Conservation (phyloP, 306 rosid species). For the Ceratonia siliqua region DNA sequence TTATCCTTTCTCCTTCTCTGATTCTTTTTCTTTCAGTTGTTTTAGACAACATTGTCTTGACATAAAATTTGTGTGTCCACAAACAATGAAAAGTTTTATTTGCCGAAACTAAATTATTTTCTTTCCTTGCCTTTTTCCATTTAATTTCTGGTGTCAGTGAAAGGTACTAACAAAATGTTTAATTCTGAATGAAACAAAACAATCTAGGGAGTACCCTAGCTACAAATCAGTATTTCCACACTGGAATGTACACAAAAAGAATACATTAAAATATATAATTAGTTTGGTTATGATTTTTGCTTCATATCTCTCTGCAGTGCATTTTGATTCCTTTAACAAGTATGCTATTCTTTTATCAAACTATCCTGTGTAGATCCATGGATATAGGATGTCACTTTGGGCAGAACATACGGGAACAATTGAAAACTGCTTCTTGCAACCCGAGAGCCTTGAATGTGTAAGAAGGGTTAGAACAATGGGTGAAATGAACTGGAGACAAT, state of each 20-base stretch:
- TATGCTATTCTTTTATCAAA: constrained; percentile 19
- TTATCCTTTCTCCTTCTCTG: not conserved
- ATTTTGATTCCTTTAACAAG: not conserved
- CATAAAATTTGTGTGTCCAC: not conserved
- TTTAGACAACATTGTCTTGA: constrained; percentile 4
- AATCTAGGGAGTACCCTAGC: not conserved
- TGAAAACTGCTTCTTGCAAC: constrained; percentile 74
- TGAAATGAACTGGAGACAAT: constrained; percentile 82
- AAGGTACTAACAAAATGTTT: not conserved
- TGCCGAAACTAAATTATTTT: not conserved
- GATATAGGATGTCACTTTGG: constrained; percentile 98
- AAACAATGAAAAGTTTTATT: not conserved
- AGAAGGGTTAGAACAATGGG: constrained; percentile 70
- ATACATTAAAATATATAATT: not conserved
- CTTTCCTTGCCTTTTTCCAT: not conserved
- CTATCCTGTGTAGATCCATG: constrained; percentile 60
- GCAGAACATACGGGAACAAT: constrained; percentile 77
- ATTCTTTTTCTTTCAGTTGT: not conserved
- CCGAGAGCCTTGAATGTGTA: constrained; percentile 85
- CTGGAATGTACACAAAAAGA: not conserved
- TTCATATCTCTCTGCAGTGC: not conserved
- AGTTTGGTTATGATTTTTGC: not conserved
- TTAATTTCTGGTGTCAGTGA: not conserved
- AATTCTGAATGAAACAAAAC: not conserved
- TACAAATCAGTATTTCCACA: not conserved